Conservation (phyloP, 805 yeast genomes). For the Metschnikowia picachoensis region DNA sequence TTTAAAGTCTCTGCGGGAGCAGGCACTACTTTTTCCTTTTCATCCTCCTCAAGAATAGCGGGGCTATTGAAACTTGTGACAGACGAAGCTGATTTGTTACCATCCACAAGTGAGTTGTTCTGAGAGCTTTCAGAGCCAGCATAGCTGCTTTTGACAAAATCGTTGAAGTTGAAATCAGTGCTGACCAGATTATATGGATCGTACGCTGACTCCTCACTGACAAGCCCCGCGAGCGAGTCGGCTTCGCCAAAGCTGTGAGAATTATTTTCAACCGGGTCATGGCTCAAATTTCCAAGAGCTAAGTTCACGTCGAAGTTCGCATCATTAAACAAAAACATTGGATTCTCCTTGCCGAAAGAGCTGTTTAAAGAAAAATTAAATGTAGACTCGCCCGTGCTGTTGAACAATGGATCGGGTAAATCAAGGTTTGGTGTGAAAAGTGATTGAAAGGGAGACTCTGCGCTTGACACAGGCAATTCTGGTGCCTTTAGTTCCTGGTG, state of each 20-base stretch:
- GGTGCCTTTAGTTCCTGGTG: conserved; percentile 2
- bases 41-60: conserved; percentile 16
- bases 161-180: conserved; percentile 36
- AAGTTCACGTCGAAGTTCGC: conserved; percentile 51
- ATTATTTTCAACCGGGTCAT: conserved; percentile 12
- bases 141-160: conserved; percentile 31
- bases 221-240: conserved; percentile 42
- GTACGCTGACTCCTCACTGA: conserved; percentile 53
- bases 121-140: conserved; percentile 23
- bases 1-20: conserved; percentile 56
- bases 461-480: conserved; percentile 3
- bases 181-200: conserved; percentile 43
- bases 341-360: conserved; percentile 26
- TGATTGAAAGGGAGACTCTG: conserved; percentile 14
- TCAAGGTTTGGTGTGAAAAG: conserved; percentile 18
- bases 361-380: conserved; percentile 8
- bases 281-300: conserved; percentile 38
- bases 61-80: conserved; percentile 19
- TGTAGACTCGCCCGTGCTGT: conserved; percentile 5
- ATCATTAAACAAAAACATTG: conserved; percentile 45
- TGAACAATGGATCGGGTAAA: conserved; percentile 19
- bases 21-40: conserved; percentile 51
- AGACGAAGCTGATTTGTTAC: conserved; percentile 13
- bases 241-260: conserved; percentile 17
- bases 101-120: conserved; percentile 14